Base-by-base conservation (phyloP, 2,329 filamentous ascomycete genomes). In the Aspergillus sp. region DNA sequence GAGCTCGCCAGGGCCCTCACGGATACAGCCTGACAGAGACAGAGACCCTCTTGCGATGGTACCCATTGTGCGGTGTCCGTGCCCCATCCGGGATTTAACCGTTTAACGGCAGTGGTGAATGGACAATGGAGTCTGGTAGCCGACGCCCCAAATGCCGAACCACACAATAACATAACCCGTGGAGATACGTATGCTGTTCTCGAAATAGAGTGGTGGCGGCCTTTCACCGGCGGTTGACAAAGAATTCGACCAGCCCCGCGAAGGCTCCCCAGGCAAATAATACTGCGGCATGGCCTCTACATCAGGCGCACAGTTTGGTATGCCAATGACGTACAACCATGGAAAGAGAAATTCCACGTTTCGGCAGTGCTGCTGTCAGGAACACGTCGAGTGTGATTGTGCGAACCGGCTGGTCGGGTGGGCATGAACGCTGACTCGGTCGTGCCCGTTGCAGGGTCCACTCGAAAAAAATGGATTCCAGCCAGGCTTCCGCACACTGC, bases 381-480 rank as follows among this genome's bases (percentile, higher is more conserved):
- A 39, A 55, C 52, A 55, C 44, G 15, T 55, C 44, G 52, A 33
- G 41, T 27, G 17, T 54, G 51, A 44, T 54, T 54, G 51, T 46
- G 23, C 31, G 52, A 55, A 41, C 52, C 52, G 45, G 23, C 6
- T 17, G 6, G 41, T 41, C 23, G 52, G 52, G 52, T 46, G 52
- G 44, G 52, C 33, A n/a, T n/a, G n/a, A n/a, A 48, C 44, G 43
- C 35, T 54, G 15, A 53, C 17, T 54, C 52, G 52, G 44, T 31
- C 52, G 41, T 44, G 52, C 44, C 52, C 44, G 52, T 45, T 53
- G 33, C n/a, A 39, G 21, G 52, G 41, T 48, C 52, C 52, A 48
- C 44, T 23, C 6, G 31, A 14, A 43, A 52, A 48, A 31, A 31
- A 31, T 4, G 27, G 9, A 24, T 24, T 31, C 1, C 27, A 3